These are phyloP conservation scores for Aspergillus steynii DNA, from an alignment of 495 filamentous ascomycete genomes.

Conservation along the genomic window DNA sequence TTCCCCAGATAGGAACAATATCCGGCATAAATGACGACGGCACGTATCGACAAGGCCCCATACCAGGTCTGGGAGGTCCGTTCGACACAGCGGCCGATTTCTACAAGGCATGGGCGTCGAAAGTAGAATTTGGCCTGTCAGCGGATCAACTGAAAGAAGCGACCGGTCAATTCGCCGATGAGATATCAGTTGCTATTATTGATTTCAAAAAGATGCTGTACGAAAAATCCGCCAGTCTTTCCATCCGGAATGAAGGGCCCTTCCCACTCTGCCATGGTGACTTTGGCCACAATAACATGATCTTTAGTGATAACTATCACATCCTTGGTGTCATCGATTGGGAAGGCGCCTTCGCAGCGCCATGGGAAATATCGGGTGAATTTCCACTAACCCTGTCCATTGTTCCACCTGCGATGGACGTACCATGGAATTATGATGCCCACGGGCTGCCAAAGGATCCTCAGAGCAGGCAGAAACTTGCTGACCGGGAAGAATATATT, in stretches of 20 bases:
- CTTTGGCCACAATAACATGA: conserved; percentile 13
- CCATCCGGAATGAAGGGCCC: conserved; percentile 2
- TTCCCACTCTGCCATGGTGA: conserved; percentile 11
- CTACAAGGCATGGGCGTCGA: conserved; percentile 1
- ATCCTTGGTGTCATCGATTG: conserved; percentile 14
- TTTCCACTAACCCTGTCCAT: conserved; percentile 10
- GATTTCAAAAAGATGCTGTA: conserved; percentile 4
- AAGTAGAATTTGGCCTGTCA: conserved; percentile 10
- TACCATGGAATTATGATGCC: conserved; percentile 13
- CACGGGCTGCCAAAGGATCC: conserved; percentile 1
- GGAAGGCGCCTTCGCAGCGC: conserved; percentile 11
- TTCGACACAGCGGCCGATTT: conserved; percentile 5
- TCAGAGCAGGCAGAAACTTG: conserved; percentile 4
- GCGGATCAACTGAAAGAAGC: conserved; percentile 8
- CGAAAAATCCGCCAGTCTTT: background rate
- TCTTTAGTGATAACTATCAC: conserved; percentile 9
- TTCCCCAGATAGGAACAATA: conserved; percentile 3
- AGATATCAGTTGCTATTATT: conserved; percentile 5
- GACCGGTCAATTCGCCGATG: conserved; percentile 4
- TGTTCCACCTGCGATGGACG: conserved; percentile 14
- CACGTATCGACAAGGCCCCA: conserved; percentile 1
- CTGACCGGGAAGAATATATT: conserved; percentile 10
- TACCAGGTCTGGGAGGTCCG: conserved; percentile 1
- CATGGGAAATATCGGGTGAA: conserved; percentile 10
- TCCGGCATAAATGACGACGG: conserved; percentile 2